Conservation (phyloP, 306 rosid species). For the Gastrolobium villosum region DNA sequence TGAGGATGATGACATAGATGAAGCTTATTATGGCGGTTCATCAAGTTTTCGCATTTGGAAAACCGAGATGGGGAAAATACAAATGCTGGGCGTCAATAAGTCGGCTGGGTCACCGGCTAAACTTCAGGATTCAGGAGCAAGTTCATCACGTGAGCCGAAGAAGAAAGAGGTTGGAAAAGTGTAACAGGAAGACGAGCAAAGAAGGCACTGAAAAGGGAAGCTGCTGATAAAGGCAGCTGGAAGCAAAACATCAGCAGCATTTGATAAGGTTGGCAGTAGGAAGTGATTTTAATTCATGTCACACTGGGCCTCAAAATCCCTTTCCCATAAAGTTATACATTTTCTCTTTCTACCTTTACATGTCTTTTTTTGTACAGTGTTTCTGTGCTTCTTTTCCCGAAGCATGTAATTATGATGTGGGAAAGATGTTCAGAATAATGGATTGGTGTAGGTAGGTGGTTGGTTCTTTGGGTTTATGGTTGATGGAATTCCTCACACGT, state of each 20-base stretch:
- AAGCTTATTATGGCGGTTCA: conserved; percentile 63
- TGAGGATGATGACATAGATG: conserved; percentile 68
- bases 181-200: conserved; percentile 82
- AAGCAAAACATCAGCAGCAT: conserved; percentile 81
- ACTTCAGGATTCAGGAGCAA: conserved; percentile 61
- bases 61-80: conserved; percentile 96
- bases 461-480: conserved; percentile 40
- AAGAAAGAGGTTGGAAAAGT: conserved; percentile 59
- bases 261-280: conserved; percentile 71
- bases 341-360: neutral
- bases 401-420: conserved; percentile 36
- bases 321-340: conserved; percentile 19
- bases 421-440: conserved; percentile 57
- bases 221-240: conserved; percentile 89
- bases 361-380: conserved; percentile 47
- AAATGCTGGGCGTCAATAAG: conserved; percentile 79
- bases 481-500: conserved; percentile 42
- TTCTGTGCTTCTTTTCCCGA: conserved; percentile 5
- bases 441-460: conserved; percentile 41
- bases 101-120: conserved; percentile 62
- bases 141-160: conserved; percentile 70
- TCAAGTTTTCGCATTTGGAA: conserved; percentile 77
- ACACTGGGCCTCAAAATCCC: conserved; percentile 31
- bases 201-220: conserved; percentile 87
- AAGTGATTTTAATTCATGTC: conserved; percentile 48